Evolutionary conservation across 768 basidiomycete genomes (phyloP).

Genomic region (Sarcodon sp.): DNA sequence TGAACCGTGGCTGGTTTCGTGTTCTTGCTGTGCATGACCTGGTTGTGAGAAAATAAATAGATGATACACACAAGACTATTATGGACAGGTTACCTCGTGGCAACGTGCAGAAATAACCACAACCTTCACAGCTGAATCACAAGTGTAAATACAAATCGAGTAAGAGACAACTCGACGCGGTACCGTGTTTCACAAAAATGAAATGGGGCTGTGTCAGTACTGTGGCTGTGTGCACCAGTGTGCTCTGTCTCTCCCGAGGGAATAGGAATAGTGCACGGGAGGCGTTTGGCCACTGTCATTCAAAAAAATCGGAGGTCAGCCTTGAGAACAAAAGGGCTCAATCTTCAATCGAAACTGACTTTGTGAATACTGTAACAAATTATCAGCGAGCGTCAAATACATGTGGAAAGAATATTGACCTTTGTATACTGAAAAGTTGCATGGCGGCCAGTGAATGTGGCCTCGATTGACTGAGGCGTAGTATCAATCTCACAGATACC

Average conservation of each 20-base stretch:
- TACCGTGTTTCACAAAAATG: constrained; percentile 44
- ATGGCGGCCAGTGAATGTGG: constrained; percentile 45
- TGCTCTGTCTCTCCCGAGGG: constrained; percentile 29
- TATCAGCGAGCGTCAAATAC: neutral
- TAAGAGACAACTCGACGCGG: constrained; percentile 1
- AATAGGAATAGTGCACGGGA: constrained; percentile 34
- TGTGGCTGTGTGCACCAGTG: constrained; percentile 35
- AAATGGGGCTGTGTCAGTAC: constrained; percentile 26
- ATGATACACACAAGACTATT: too few species aligned
- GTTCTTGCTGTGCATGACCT: constrained; percentile 50
- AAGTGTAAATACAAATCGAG: neutral
- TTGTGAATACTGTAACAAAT: constrained; percentile 33
- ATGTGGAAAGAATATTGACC: constrained; percentile 16
- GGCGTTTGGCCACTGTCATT: constrained; percentile 31
- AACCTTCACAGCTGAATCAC: constrained; percentile 31
- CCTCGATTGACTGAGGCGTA: constrained; percentile 43
- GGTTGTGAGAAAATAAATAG: neutral
- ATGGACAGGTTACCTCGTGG: constrained; percentile 27
- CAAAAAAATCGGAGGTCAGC: too few species aligned
- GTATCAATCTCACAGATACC: constrained; percentile 52
- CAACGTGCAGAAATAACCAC: constrained; percentile 46
- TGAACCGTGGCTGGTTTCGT: constrained; percentile 52
- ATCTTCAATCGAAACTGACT: constrained; percentile 16
- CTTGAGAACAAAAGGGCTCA: too few species aligned
- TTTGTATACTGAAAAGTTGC: constrained; percentile 57